These are phyloP conservation scores for Dioszegia crocea DNA, from an alignment of 768 basidiomycete species.

Conservation along the genomic window DNA sequence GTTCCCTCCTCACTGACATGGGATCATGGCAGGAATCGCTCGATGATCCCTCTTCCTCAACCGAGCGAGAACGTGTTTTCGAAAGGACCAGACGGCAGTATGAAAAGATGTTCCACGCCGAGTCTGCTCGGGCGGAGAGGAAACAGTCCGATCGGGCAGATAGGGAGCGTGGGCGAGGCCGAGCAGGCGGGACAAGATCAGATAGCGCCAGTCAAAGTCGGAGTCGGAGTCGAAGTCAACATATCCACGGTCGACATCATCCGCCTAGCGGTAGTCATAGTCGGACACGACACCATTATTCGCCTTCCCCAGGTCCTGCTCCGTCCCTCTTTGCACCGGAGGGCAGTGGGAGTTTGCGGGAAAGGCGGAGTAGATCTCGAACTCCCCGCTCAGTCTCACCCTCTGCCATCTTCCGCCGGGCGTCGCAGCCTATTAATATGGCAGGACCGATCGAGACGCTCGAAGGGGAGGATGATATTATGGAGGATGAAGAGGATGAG, in stretches of 20 bases:
- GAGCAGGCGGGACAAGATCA: conserved; percentile 1
- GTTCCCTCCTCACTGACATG: background rate
- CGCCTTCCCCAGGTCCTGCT: conserved; percentile 7
- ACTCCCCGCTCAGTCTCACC: background rate
- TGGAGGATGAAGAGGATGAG: conserved; percentile 5
- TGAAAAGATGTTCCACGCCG: conserved; percentile 5
- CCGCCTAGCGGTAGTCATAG: conserved; percentile 5
- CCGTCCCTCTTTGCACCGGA: background rate
- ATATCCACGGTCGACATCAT: conserved; percentile 5
- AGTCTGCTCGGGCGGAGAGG: background rate
- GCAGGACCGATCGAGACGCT: background rate
- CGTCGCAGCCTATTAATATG: background rate
- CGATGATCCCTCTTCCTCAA: background rate
- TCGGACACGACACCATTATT: background rate
- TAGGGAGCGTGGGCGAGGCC: conserved; percentile 1
- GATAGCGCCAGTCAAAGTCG: conserved; percentile 8
- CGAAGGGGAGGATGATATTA: background rate
- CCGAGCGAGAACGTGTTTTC: background rate
- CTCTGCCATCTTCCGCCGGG: background rate
- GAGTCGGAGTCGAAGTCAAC: conserved; percentile 8
- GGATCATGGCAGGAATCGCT: background rate
- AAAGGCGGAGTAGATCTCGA: background rate
- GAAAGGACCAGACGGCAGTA: background rate
- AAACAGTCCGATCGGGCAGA: conserved; percentile 2
- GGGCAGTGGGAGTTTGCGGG: background rate